Evolutionary conservation across 2,329 filamentous ascomycete genomes (phyloP).

Genomic region (Aureobasidium mangrovei): DNA sequence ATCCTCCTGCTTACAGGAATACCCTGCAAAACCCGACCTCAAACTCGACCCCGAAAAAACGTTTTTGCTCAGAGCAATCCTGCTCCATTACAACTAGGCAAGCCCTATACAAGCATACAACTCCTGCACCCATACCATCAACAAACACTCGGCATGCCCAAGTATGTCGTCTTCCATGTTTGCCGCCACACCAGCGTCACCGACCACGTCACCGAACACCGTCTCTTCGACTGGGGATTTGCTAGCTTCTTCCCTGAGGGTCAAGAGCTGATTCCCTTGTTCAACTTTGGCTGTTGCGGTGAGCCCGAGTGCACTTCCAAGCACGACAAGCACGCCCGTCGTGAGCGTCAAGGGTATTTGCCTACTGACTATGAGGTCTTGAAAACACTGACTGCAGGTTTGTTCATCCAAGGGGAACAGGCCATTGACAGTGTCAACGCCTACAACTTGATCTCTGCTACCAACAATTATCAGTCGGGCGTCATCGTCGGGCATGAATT

Average conservation of each 20-base stretch:
- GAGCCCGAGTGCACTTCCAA: background rate
- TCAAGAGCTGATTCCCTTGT: background rate
- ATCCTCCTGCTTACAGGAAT: no score
- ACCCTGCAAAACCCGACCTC: no score
- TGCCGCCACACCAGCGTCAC: background rate
- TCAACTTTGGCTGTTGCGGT: background rate
- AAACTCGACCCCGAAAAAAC: no score
- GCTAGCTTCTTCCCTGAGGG: background rate
- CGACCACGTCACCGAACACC: background rate
- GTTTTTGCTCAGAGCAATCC: no score
- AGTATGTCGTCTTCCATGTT: background rate
- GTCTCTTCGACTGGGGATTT: background rate
- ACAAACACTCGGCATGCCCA: background rate
- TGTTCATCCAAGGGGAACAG: background rate
- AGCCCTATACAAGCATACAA: no score
- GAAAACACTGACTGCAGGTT: background rate
- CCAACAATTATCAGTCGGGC: background rate
- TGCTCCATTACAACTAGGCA: no score
- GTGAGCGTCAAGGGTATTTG: background rate
- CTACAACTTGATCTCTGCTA: background rate
- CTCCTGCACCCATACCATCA: background rate
- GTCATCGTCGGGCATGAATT: background rate
- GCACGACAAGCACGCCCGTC: no score
- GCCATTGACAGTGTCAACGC: background rate
- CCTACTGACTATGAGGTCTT: background rate